Conservation (phyloP, 2,329 filamentous ascomycete genomes). For the Phialocephala subalpina region DNA sequence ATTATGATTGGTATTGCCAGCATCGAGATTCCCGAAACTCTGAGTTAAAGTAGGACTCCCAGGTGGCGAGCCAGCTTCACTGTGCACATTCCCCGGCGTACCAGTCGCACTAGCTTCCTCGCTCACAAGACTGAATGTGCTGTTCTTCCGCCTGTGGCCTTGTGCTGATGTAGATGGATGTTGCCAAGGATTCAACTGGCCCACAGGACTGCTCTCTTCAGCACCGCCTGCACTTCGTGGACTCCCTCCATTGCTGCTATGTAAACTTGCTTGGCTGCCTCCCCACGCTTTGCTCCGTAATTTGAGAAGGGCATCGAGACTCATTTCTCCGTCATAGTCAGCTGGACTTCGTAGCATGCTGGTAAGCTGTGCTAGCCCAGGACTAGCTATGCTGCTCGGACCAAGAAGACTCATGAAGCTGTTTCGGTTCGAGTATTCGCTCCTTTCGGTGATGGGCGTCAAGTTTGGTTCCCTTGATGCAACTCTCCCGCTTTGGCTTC, state of each 20-base stretch:
- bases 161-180: slow-evolving; percentile 14
- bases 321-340: slow-evolving; percentile 68
- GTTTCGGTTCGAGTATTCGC: slow-evolving; percentile 95
- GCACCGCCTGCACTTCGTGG: slow-evolving; percentile 36
- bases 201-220: slow-evolving; percentile 39
- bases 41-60: slow-evolving; percentile 37
- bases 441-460: slow-evolving; percentile 94
- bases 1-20: neutral
- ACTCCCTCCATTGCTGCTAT: slow-evolving; percentile 56
- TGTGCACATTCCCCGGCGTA: slow-evolving; percentile 17
- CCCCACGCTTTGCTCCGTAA: slow-evolving; percentile 82
- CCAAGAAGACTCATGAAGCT: slow-evolving; percentile 71
- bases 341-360: slow-evolving; percentile 62
- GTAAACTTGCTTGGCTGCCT: slow-evolving; percentile 78
- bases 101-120: slow-evolving; percentile 26
- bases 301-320: slow-evolving; percentile 72
- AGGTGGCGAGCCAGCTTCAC: slow-evolving; percentile 27
- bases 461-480: slow-evolving; percentile 87
- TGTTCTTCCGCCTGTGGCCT: slow-evolving; percentile 36
- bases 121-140: slow-evolving; percentile 35
- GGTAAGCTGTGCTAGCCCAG: slow-evolving; percentile 80
- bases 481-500: slow-evolving; percentile 76
- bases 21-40: slow-evolving; percentile 13
- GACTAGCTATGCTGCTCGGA: slow-evolving; percentile 64
- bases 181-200: slow-evolving; percentile 35